Base-by-base conservation (phyloP, 2,329 filamentous ascomycete species). In the Nigrospora sphaerica region DNA sequence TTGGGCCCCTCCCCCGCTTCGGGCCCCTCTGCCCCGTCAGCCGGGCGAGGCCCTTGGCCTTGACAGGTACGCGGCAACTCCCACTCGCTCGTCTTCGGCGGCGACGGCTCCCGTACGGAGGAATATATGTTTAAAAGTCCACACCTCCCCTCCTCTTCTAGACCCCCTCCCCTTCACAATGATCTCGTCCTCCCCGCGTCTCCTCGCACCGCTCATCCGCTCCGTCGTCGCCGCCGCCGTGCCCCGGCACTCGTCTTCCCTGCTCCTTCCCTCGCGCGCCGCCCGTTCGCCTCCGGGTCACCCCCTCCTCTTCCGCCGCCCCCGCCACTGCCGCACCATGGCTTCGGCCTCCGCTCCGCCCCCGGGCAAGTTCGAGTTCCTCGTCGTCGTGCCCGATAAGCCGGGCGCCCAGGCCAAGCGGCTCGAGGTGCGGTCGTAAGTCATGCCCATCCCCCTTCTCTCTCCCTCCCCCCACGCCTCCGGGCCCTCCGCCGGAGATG, bases 361-460 rank as follows among this genome's bases (percentile, higher is more conserved):
- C 28, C 41, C 38, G 34, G 48, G 48, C 43, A 50, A 50, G 32
- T 50, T 45, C 46, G 81, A 87, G 63, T 89, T 82, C 71, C 75
- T 89, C 34, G 81, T 84, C 55, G 72, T 88, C 48, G 60, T 87
- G 34, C 85, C 82, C 12, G 85, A 88, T 63, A 78, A 81, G 62
- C 75, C 81, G 2, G 80, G 76, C 36, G 70, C 65, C 17, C 66
- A 75, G 49, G 72, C 73, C 53, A 85, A 84, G 72, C 72, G 85
- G 46, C 66, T 86, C 23, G 76, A 80, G 54, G 73, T 81, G 39
- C 71, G 80, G 51, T 62, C 71, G 80, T 83, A 62, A 56, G 77
- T 69, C 31, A 34, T 42, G 14, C 7, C 38, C 34, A 16, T 12
- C 35, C 19, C 19, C 23, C 35, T 14, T 5, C 38, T 9, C 19